Evolutionary conservation across 2,329 filamentous ascomycete species (phyloP), one percentile per base, ranked within the genome.

Genomic region (Xylaria sp.): DNA sequence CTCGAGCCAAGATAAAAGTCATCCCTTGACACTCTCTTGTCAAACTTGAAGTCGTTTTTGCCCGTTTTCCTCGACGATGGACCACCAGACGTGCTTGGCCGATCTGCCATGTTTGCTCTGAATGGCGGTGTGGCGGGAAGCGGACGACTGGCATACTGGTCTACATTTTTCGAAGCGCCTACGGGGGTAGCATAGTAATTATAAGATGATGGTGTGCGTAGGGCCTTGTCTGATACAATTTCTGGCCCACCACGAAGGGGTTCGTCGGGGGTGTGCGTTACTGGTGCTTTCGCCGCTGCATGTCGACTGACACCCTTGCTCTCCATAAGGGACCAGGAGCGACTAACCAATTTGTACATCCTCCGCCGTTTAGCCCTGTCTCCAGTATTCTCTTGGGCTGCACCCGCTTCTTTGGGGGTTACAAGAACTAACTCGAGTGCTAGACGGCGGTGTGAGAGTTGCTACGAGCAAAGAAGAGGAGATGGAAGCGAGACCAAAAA

Each of bases 1-100:
- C 71, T 72, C 48, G 71, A 72, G 52, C 73, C 78, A 64, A 83
- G 68, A 64, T 79, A 81, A 72, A 81, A 80, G 71, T 83, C 82
- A 71, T 83, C 82, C 62, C 79, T 83, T 25, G 85, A 86, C 52
- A 84, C 75, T 70, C 84, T 81, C 75, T 83, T 85, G 72, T 82
- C 79, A 62, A 78, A 78, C 48, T 76, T 76, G 64, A 77, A 76
- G 63, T 74, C 74, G 64, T 61, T 71, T 43, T 72, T 76, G 51
- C 73, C 72, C 64, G 73, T 69, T 67, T 74, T 79, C 67, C 66
- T 78, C 51, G 76, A 77, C 54, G 72, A 72, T 36, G 78, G 76
- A 25, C 81, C 81, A 39, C 79, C 79, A 59, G 82, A 83, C 23
- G 82, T 84, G 70, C 79, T 83, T 41, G 83, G 82, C 75, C 82